phyloP scores from a whole-genome alignment of 169 alveolate genomes.

The Babesia sp. region DNA sequence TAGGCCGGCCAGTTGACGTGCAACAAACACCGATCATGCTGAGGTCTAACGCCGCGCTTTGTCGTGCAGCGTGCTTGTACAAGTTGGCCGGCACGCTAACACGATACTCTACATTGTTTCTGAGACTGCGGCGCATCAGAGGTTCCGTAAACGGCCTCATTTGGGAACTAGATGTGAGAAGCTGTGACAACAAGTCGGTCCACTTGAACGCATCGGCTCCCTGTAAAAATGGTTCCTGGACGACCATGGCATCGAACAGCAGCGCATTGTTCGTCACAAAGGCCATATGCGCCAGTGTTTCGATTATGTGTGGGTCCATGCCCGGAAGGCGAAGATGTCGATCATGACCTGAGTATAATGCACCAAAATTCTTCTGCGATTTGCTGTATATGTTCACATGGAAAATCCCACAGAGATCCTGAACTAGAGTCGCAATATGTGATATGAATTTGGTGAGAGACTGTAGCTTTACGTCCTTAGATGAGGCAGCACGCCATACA shows the following conservation, averaged over 20 bases:
- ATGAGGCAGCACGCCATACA: conserved; percentile 22
- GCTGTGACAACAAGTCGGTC: conserved; percentile 30
- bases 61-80: not conserved
- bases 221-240: conserved; percentile 46
- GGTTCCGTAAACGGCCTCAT: conserved; percentile 11
- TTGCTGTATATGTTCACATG: conserved; percentile 37
- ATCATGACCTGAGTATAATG: conserved; percentile 27
- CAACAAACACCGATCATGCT: too few species aligned
- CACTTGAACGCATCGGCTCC: conserved; percentile 38
- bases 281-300: conserved; percentile 52
- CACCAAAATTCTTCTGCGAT: not conserved
- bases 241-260: conserved; percentile 60
- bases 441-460: conserved; percentile 21
- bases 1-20: too few species aligned
- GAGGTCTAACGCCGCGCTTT: not conserved
- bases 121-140: conserved; percentile 23
- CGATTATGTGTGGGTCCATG: conserved; percentile 18
- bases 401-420: conserved; percentile 41
- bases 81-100: not conserved
- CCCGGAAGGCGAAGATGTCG: conserved; percentile 13
- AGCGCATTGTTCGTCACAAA: conserved; percentile 48
- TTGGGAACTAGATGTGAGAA: not conserved
- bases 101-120: conserved; percentile 17
- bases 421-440: conserved; percentile 22
- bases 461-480: conserved; percentile 8